Conservation (phyloP, 164 flowering plant genomes). For the Vitis rotundifolia region DNA sequence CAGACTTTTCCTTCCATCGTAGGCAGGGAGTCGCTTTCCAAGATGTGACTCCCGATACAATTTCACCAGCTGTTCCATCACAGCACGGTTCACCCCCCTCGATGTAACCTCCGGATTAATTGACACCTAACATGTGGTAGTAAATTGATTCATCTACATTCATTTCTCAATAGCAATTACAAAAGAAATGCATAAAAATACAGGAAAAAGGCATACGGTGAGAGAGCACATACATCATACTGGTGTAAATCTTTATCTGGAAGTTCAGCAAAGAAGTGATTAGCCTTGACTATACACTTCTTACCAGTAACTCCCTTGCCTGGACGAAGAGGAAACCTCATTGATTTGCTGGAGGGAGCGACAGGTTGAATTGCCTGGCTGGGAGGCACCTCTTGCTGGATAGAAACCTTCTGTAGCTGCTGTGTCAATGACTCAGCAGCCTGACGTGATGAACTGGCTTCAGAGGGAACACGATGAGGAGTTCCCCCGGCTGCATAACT, state of each 20-base stretch:
- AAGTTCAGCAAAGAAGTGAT: conserved; percentile 80
- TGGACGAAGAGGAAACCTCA: conserved; percentile 74
- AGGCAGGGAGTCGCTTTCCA: conserved; percentile 88
- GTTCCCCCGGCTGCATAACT: conserved; percentile 39
- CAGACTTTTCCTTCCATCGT: conserved; percentile 95
- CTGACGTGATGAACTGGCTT: conserved; percentile 49
- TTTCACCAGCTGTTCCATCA: conserved; percentile 73
- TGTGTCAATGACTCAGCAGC: conserved; percentile 33
- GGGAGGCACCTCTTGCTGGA: conserved; percentile 34
- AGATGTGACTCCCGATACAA: conserved; percentile 74
- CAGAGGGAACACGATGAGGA: conserved; percentile 37
- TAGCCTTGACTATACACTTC: conserved; percentile 76
- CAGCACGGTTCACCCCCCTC: conserved; percentile 85
- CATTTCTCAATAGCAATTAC: not conserved
- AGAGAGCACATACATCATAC: conserved; percentile 60
- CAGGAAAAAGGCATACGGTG: not conserved
- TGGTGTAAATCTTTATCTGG: conserved; percentile 86
- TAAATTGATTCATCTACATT: conserved; percentile 1
- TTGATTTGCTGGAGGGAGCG: conserved; percentile 52
- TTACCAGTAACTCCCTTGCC: conserved; percentile 68
- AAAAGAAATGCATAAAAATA: not conserved
- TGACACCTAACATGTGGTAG: conserved; percentile 57
- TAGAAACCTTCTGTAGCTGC: conserved; percentile 44
- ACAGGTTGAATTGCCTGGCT: conserved; percentile 41
- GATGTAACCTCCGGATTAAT: conserved; percentile 88